Base-by-base conservation (phyloP, 208 protist species). In the Acanthamoeba divionensis region DNA sequence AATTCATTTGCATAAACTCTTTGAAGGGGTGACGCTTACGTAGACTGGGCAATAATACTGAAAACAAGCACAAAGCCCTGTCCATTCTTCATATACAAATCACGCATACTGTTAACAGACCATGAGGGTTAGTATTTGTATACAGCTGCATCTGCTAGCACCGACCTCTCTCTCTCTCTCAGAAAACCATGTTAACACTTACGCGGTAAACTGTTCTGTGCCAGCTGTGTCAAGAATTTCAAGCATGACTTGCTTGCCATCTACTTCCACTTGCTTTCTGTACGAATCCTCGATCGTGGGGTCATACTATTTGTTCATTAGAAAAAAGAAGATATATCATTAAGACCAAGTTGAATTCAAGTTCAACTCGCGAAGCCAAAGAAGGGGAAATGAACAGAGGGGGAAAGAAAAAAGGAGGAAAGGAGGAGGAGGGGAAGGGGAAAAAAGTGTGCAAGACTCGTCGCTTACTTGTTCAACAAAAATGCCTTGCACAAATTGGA, bases 51-150 rank as follows among this genome's bases (percentile, higher is more conserved):
- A 60, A 95, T 96, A 57, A 97, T 96, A 31, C 88, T 89, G 82
- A 96, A 97, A 7, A 96, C 95, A 13, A 97, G 79, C 18, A 97
- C 80, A 83, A 97, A 97, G 80, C 95, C 95, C 87, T 97, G 91
- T 15, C 95, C 94, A 60, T 95, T 95, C 75, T 94, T 95, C 91
- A 97, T 96, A 89, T 97, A 97, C 50, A 94, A 55, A 83, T 96
- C 96, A 86, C 95, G 87, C 94, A 97, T 95, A 26, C 93, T 52
- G 93, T 93, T 62, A 96, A 96, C 82, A 95, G 92, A 10, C 48
- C 24, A 2, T 9, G 3, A 15, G 1, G 6, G 41, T 1, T 21
- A 50, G 67, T 41, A 66, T 66, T 9, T 26, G 7, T 21, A n/a
- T n/a, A n/a, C n/a, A n/a, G n/a, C n/a, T n/a, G n/a, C n/a, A n/a